Base-by-base conservation (phyloP, 495 filamentous ascomycete species). In the Ramalina peruviana region DNA sequence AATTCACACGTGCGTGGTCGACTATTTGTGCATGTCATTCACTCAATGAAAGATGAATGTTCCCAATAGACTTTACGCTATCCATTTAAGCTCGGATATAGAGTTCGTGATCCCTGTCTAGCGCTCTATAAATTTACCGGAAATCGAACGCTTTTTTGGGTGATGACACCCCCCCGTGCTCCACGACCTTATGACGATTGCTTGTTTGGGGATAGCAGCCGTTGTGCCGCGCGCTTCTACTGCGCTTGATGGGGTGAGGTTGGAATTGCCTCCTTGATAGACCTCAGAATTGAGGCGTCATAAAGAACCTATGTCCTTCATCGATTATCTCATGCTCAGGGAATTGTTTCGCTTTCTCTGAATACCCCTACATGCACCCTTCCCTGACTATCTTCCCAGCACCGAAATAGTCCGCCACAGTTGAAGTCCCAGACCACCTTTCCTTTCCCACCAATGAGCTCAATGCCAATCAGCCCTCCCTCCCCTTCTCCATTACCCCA, bases 381-480 rank as follows among this genome's bases (percentile, higher is more conserved):
- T 3, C 82, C 86, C 38, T 79, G 54, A 36, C 73, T 74, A 52
- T 85, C 79, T 27, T 86, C 62, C 76, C 81, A 92, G 7, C 84
- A 85, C 26, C 88, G 72, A 65, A 86, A 93, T 86, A 96, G 90
- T 0, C 89, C 89, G 3, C 81, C 84, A 57, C 85, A 94, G 60
- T 96, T 94, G 62, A 83, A 86, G 57, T 87, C 83, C 45, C 73
- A 79, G 25, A 85, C 69, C n/a, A 88, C 69, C 40, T 68, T 66
- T 0, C 73, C 75, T 50, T 70, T 49, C 46, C 57, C 51, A 16
- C 79, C 62, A 3, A 72, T 66, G 5, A 74, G 66, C 53, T 94
- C 87, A 45, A 94, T 83, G 0, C 86, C 89, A 55, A 96, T 94
- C 42, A 94, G 82, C 0, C 89, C 88, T 3, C 86, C 88, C 57